phyloP scores from a whole-genome alignment of 805 yeast genomes.

The Starmerella bombi region DNA sequence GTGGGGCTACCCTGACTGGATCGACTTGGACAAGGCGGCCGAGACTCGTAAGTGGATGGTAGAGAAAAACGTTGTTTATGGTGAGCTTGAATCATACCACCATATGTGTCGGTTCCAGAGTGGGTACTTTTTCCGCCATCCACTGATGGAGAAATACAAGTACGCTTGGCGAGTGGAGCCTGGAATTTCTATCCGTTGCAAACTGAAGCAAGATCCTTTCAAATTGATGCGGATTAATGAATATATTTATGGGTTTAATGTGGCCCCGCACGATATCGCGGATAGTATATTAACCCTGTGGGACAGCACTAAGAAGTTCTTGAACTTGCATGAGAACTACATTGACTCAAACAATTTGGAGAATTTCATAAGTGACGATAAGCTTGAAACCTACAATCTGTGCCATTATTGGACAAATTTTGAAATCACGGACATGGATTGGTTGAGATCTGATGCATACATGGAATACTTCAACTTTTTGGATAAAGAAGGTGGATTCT shows the following conservation, averaged over 20 bases:
- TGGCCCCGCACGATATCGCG: slow-evolving; percentile 49
- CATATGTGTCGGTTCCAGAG: slow-evolving; percentile 74
- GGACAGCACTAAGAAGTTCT: slow-evolving; percentile 34
- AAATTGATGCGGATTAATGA: slow-evolving; percentile 40
- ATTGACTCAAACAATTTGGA: slow-evolving; percentile 45
- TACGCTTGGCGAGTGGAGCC: slow-evolving; percentile 75
- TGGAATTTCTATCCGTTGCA: slow-evolving; percentile 47
- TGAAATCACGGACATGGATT: slow-evolving; percentile 60
- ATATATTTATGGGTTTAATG: slow-evolving; percentile 53
- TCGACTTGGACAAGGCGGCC: slow-evolving; percentile 41
- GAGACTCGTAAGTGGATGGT: slow-evolving; percentile 35
- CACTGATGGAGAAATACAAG: slow-evolving; percentile 42
- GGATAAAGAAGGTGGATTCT: slow-evolving; percentile 80
- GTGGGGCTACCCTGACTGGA: slow-evolving; percentile 59
- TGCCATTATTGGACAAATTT: slow-evolving; percentile 89
- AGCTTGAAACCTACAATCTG: slow-evolving; percentile 55
- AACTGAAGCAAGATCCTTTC: slow-evolving; percentile 51
- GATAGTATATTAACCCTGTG: slow-evolving; percentile 53
- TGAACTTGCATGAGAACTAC: slow-evolving; percentile 36
- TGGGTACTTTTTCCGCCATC: slow-evolving; percentile 57
- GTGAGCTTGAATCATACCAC: slow-evolving; percentile 47
- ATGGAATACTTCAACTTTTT: slow-evolving; percentile 54
- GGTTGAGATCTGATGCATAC: slow-evolving; percentile 68
- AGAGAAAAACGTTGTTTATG: slow-evolving; percentile 40
- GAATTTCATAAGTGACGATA: slow-evolving; percentile 58